Evolutionary conservation across 306 rosid species (phyloP), one percentile per base, ranked within the genome.

Genomic region (Citrullus amarus): DNA sequence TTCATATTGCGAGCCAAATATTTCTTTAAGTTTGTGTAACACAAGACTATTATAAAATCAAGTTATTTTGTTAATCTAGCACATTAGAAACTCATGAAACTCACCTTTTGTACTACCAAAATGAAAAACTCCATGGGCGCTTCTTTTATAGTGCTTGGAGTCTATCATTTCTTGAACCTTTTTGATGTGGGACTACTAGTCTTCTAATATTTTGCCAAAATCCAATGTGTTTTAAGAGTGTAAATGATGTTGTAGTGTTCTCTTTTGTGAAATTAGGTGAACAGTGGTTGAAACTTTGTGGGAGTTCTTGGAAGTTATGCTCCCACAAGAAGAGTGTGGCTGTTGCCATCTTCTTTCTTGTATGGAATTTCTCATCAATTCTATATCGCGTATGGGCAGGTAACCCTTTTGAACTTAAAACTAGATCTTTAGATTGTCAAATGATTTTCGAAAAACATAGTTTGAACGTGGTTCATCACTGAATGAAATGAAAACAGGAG

Each of bases 371-470:
- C 9, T 91, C 97, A 1, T 91, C 98, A 0, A 86, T 84, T 78
- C 86, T 87, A 32, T 93, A 92, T 81, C 97, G 97, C 62, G 73
- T 89, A 72, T 93, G 98, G 98, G 98, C 97, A 88, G 97, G 98
- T 90, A 88, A 58, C 9, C 54, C 0, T 22, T 51, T 34, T 3
- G 44, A 28, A 44, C 48, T 16, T 7, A 65, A 10, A 25, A 48
- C 58, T 3, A 0, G 39, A 6, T 1, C 12, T 44, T 44, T 46
- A 41, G 34, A 69, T 11, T 2, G 18, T 70, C 13, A 14, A 22
- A 22, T 22, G 76, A 46, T 6, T 69, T 71, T 28, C 3, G 36
- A 22, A 6, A 25, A 53, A 48, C 22, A 25, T 25, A 25, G 55
- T 22, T 44, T 0, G 6, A 11, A 70, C 38, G 14, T 46, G n/a